phyloP scores from a whole-genome alignment of 176 grass and related monocot genomes.

The sorghum (Sorghum bicolor) region Sorghum_bicolor_NCBIv3 NC_012876.2:2697501-2698000 shows the following conservation, averaged over 20 bases:
- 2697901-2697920: background rate
- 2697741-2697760: background rate
- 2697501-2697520: slow-evolving; percentile 85
- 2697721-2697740: too few species aligned
- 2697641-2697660: background rate
- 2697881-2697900: background rate
- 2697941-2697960: background rate
- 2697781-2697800: background rate
- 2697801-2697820: background rate
- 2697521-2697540: slow-evolving; percentile 56
- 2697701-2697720: too few species aligned
- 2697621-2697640: background rate
- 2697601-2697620: background rate
- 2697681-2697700: background rate
- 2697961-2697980: background rate
- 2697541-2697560: background rate
- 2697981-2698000: background rate
- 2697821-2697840: background rate
- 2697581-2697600: too few species aligned
- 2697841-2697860: background rate
- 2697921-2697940: background rate
- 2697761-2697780: background rate
- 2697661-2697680: background rate
- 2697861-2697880: background rate
- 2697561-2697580: background rate